Conservation (phyloP, 2,329 filamentous ascomycete species). For the Setomelanomma holmii region DNA sequence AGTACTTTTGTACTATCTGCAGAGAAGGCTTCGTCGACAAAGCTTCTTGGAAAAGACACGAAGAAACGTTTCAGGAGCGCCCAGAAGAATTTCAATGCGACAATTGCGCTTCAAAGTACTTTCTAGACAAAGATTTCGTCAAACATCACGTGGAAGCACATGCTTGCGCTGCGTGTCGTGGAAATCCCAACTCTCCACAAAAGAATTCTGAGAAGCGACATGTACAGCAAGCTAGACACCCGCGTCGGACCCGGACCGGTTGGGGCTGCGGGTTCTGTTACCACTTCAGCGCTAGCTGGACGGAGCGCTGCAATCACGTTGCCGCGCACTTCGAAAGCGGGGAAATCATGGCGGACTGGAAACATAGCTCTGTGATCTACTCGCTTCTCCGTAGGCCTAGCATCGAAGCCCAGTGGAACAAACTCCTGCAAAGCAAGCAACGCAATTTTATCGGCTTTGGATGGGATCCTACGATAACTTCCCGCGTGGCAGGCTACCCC, state of each 20-base stretch:
- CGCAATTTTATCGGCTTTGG: constrained; percentile 17
- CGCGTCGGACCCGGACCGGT: constrained; percentile 56
- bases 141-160: constrained; percentile 69
- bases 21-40: constrained; percentile 70
- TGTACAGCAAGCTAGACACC: constrained; percentile 49
- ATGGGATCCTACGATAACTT: constrained; percentile 35
- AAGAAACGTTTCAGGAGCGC: constrained; percentile 71
- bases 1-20: constrained; percentile 53
- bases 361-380: constrained; percentile 70
- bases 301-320: constrained; percentile 70
- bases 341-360: constrained; percentile 67
- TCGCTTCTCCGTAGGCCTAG: constrained; percentile 68
- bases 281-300: constrained; percentile 65
- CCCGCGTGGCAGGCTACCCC: constrained; percentile 40
- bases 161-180: constrained; percentile 58
- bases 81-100: constrained; percentile 69
- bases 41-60: constrained; percentile 72
- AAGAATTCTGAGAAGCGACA: constrained; percentile 59
- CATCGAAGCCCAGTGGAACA: constrained; percentile 63
- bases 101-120: constrained; percentile 69
- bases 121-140: constrained; percentile 70
- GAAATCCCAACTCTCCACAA: neutral
- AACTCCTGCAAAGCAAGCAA: constrained; percentile 24
- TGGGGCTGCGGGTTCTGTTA: constrained; percentile 74
- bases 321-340: constrained; percentile 66